Evolutionary conservation across 2,329 filamentous ascomycete genomes (phyloP), one percentile per base, ranked within the genome.

Genomic region (Metarhizium album): DNA sequence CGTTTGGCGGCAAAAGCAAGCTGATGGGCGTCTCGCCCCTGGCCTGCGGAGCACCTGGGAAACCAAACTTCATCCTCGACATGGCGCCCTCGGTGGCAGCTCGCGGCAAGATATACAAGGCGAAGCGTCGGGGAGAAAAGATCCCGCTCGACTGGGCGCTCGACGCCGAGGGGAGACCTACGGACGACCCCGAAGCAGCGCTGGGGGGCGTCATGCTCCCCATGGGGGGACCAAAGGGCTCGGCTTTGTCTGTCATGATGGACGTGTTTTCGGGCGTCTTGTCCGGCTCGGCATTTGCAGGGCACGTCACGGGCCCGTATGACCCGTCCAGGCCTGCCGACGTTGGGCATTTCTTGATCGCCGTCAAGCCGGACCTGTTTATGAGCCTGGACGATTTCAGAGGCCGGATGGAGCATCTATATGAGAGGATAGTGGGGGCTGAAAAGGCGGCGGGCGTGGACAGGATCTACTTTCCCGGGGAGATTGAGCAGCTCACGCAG

Each of bases 151-250:
- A 84, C 58, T 93, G 87, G 87, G 87, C 86, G 1, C 70, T 91
- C 6, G 86, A 91, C 64, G 73, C 70, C 0, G 77, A 90, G 16
- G 87, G 87, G 0, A 70, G 71, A 13, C 74, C 68, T n/a, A 89
- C 86, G 0, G 79, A 85, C 51, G 86, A 93, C 58, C 86, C 88
- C 0, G 77, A 74, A 1, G 74, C 74, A 20, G 88, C 87, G 0
- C 68, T 93, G 9, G 78, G 80, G 33, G 87, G 87, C 1, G 85
- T 90, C 3, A 91, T 93, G 87, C 68, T 91, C 20, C 87, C 87
- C 0, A 90, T 93, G 84, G 87, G 87, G 2, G 87, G 88, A 0
- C 86, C 87, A 0, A 93, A 93, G 65, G 88, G 88, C 0, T 87
- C 83, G 2, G 88, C 78, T 0, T 64, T 93, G 40, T 72, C 85